Evolutionary conservation across 2,329 filamentous ascomycete genomes (phyloP), one percentile per base, ranked within the genome.

Genomic region (Fusarium lateritium): DNA sequence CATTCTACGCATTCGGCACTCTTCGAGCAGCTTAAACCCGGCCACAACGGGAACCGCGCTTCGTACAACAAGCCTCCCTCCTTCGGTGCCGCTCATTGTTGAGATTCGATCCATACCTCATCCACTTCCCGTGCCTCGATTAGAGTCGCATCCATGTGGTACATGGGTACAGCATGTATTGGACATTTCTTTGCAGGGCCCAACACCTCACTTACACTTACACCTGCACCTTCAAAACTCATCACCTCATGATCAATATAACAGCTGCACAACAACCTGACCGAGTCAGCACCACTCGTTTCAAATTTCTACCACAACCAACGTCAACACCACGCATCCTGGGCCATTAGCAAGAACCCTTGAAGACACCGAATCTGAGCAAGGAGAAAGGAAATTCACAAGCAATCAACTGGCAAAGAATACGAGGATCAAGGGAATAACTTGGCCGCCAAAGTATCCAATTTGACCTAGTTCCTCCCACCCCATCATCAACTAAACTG

Each of bases 121-220:
- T 71, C 71, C 67, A 73, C 70, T 72, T 73, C 71, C 67, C 71
- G 67, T 61, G 46, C 60, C 56, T 69, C 62, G 69, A 72, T 64
- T 66, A 65, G 51, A 66, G 36, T 59, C 50, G 51, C 47, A 62
- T 62, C 63, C 62, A 46, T 72, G 63, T 60, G 34, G 26, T 52
- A 54, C 61, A 56, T 39, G 38, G 42, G 21, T 44, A 52, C 66
- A 47, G 43, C 56, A 39, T 54, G 65, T 46, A 36, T 42, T 51
- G 51, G 42, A 38, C 38, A 10, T 38, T 64, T 64, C 42, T 54
- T 56, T 33, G 43, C 51, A 45, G 44, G 43, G 36, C 49, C 45
- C 46, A 67, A 53, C 43, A 53, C 55, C 56, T 69, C 43, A 49
- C 59, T 56, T 42, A 31, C 43, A 49, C 59, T 56, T 42, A 31